phyloP scores from a whole-genome alignment of 2,329 filamentous ascomycete genomes.

The Sporothrix schenckii region DNA sequence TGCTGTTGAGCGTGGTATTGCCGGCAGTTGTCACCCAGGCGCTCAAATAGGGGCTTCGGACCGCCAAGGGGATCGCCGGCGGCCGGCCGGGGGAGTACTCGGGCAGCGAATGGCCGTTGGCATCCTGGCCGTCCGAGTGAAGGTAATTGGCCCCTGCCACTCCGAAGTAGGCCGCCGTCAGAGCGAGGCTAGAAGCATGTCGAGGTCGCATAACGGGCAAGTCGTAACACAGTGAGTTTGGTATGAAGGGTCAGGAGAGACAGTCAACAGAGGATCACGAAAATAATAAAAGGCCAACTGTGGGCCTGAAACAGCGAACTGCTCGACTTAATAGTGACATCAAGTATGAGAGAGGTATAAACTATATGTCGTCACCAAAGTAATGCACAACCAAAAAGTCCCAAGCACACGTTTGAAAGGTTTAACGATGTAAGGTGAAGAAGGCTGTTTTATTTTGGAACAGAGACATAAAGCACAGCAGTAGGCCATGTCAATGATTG shows the following conservation, averaged over 20 bases:
- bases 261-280: neutral
- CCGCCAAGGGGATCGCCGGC: slow-evolving; percentile 55
- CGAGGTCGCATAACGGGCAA: neutral
- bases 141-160: slow-evolving; percentile 19
- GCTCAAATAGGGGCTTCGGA: slow-evolving; percentile 59
- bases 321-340: neutral
- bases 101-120: slow-evolving; percentile 28
- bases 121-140: slow-evolving; percentile 26
- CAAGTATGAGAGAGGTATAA: neutral
- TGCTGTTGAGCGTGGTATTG: slow-evolving; percentile 67
- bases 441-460: no score
- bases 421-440: no score
- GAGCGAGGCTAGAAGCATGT: neutral
- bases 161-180: neutral
- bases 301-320: neutral
- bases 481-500: no score
- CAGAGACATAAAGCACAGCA: neutral
- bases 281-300: neutral
- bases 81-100: slow-evolving; percentile 44
- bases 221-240: neutral
- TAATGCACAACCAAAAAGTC: neutral
- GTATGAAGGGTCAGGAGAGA: neutral
- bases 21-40: slow-evolving; percentile 65
- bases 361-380: neutral
- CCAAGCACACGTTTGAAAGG: neutral